Evolutionary conservation across 2,329 filamentous ascomycete genomes (phyloP).

Genomic region (Curvularia lunata): DNA sequence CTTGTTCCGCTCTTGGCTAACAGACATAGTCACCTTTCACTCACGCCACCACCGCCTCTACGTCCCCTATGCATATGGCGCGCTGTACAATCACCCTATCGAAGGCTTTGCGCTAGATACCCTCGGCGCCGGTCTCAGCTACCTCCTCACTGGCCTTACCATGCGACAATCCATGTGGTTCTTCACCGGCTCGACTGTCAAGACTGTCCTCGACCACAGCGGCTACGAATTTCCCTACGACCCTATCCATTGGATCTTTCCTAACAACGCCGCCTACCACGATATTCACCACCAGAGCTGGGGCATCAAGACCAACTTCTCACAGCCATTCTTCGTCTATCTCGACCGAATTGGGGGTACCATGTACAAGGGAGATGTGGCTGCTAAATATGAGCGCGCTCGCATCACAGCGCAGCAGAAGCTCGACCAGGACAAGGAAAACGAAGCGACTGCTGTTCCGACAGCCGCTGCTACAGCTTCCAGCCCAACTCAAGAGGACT

Average conservation of each 20-base stretch:
- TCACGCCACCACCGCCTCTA: conserved; percentile 96
- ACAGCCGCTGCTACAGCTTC: conserved; percentile 23
- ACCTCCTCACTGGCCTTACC: conserved; percentile 82
- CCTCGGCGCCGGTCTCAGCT: conserved; percentile 81
- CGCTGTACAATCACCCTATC: conserved; percentile 93
- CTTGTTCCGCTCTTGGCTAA: conserved; percentile 12
- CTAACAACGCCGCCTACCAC: conserved; percentile 95
- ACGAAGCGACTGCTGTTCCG: conserved; percentile 25
- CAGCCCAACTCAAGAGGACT: conserved; percentile 33
- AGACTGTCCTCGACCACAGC: conserved; percentile 97
- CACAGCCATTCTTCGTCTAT: conserved; percentile 92
- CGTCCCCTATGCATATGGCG: conserved; percentile 95
- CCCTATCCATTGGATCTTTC: conserved; percentile 86
- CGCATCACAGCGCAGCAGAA: conserved; percentile 63
- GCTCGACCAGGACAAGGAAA: conserved; percentile 57
- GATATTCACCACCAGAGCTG: conserved; percentile 99
- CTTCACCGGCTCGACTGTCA: conserved; percentile 87
- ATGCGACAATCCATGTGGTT: conserved; percentile 86
- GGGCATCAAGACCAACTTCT: conserved; percentile 97
- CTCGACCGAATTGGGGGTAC: conserved; percentile 88
- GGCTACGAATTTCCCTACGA: conserved; percentile 97
- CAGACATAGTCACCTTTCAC: conserved; percentile 76
- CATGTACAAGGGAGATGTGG: conserved; percentile 73
- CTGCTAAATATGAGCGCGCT: conserved; percentile 64
- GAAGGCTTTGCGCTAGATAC: conserved; percentile 96